A percentile compares a stretch with the other conserved stretches of the same genome.
Conservation (phyloP, 345 rosid species). For the Euphorbia lathyris region DNA sequence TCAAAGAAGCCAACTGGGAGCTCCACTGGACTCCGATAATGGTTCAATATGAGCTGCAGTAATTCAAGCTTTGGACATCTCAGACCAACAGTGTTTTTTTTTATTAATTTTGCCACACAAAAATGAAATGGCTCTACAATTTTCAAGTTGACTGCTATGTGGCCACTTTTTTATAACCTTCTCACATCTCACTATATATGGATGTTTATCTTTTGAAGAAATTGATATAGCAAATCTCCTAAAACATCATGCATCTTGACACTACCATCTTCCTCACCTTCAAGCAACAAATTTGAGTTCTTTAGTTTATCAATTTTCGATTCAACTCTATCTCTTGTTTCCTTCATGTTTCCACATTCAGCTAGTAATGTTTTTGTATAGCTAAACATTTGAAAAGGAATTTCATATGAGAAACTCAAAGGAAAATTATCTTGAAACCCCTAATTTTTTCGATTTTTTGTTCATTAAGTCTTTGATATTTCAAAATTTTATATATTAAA, state of each 20-base stretch:
- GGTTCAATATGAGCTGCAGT: neutral
- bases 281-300: neutral
- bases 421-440: no score
- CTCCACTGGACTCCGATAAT: no score
- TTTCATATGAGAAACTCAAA: no score
- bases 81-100: no score
- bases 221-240: neutral
- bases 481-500: no score
- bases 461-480: no score
- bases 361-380: no score
- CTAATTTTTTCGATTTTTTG: no score
- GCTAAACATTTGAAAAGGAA: no score
- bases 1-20: neutral
- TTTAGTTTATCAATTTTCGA: no score
- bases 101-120: neutral
- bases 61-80: neutral
- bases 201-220: neutral
- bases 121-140: neutral
- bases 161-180: neutral
- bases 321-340: neutral
- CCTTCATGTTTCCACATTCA: neutral
- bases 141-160: neutral
- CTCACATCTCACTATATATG: neutral
- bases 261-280: neutral
- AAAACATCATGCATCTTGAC: neutral